Evolutionary conservation across 495 filamentous ascomycete species (phyloP).

Genomic region (Penicillium atrosanguineum): DNA sequence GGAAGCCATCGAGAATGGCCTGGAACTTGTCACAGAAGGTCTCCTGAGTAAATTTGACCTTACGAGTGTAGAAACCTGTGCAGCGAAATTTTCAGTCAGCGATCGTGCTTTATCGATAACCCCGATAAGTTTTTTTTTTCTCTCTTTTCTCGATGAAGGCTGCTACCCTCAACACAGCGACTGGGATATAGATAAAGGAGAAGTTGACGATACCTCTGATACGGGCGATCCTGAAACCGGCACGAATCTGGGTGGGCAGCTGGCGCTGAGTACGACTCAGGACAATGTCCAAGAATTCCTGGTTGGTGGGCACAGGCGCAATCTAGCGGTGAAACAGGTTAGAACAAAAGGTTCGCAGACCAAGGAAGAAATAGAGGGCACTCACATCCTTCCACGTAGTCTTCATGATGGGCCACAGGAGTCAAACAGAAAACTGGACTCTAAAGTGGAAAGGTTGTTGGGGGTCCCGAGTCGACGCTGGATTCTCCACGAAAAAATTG

Average conservation of each 20-base stretch:
- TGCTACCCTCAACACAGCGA: not conserved
- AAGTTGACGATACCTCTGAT: constrained; percentile 62
- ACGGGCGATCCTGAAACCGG: constrained; percentile 94
- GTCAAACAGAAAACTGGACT: constrained; percentile 21
- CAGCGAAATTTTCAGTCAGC: constrained; percentile 28
- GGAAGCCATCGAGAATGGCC: constrained; percentile 87
- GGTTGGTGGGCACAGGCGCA: constrained; percentile 84
- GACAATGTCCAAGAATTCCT: constrained; percentile 97
- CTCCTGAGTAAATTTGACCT: constrained; percentile 98
- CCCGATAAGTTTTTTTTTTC: constrained; percentile 7
- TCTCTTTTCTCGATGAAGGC: not conserved
- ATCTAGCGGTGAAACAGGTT: constrained; percentile 53
- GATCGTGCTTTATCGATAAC: constrained; percentile 26
- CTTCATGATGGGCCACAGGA: constrained; percentile 58
- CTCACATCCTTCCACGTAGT: constrained; percentile 68
- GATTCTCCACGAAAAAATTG: constrained; percentile 30
- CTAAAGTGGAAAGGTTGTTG: constrained; percentile 29
- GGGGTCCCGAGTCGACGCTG: constrained; percentile 11
- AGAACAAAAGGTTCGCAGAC: constrained; percentile 1
- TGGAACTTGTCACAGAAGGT: constrained; percentile 93
- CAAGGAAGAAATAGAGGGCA: constrained; percentile 1
- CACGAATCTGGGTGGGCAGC: constrained; percentile 90
- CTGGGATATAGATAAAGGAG: not conserved
- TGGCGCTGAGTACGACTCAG: constrained; percentile 91
- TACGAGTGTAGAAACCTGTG: constrained; percentile 87